Evolutionary conservation across 306 rosid genomes (phyloP).

Genomic region (Castanospermum australe): DNA sequence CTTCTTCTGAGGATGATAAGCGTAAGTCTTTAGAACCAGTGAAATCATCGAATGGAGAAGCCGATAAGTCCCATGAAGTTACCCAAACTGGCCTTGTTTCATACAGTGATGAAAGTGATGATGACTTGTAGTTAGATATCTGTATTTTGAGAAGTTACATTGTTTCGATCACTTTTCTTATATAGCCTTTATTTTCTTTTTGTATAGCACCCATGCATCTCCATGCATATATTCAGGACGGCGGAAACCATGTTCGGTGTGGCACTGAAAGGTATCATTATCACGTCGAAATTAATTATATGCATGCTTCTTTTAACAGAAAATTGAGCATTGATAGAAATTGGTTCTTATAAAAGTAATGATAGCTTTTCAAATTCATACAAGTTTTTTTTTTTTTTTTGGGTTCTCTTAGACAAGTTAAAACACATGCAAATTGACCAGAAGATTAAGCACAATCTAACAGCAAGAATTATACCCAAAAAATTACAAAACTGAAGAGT

Average conservation of each 20-base stretch:
- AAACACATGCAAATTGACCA: too few species aligned
- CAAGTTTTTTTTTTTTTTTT: too few species aligned
- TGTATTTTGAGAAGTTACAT: not conserved
- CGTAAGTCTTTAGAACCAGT: slow-evolving; percentile 34
- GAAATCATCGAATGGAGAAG: slow-evolving; percentile 29
- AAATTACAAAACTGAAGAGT: too few species aligned
- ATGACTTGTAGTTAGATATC: slow-evolving; percentile 37
- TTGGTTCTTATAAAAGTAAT: not conserved
- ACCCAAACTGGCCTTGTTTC: slow-evolving; percentile 61
- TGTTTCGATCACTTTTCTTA: not conserved
- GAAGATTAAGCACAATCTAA: too few species aligned
- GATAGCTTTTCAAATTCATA: not conserved
- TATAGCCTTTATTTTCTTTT: not conserved
- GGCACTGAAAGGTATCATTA: not conserved
- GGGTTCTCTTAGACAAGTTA: too few species aligned
- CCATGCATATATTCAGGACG: not conserved
- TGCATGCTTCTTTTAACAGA: not conserved
- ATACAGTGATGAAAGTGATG: slow-evolving; percentile 91
- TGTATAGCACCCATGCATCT: not conserved
- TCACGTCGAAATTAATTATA: not conserved
- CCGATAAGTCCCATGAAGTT: slow-evolving; percentile 37
- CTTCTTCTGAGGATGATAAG: slow-evolving; percentile 4
- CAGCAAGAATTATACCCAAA: too few species aligned
- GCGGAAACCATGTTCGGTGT: not conserved
- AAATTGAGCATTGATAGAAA: not conserved